Evolutionary conservation across 192 early-diverging fungal species (phyloP).

Genomic region (Chytriomyces hyalinus): DNA sequence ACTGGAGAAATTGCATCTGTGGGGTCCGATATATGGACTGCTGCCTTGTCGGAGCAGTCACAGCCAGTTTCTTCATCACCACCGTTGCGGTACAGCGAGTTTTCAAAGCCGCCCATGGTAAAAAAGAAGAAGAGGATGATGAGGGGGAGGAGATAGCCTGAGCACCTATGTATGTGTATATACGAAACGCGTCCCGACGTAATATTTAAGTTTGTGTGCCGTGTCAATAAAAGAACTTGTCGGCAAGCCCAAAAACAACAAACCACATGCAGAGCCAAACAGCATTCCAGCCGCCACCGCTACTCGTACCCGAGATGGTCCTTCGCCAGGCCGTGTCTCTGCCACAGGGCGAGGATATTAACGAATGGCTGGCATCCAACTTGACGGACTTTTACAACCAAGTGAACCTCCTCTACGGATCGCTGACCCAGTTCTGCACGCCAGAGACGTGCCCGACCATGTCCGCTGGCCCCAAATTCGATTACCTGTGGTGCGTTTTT

Average conservation of each 20-base stretch:
- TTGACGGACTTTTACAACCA: conserved; percentile 97
- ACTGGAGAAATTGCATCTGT: too few relatives aligned
- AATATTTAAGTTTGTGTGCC: too few relatives aligned
- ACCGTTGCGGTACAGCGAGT: background rate
- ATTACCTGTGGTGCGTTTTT: conserved; percentile 79
- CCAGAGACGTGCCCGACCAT: conserved; percentile 86
- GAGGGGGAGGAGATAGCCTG: too few relatives aligned
- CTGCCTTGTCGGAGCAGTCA: background rate
- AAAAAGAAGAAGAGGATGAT: too few relatives aligned
- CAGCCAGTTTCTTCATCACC: background rate
- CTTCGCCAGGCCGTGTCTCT: conserved; percentile 77
- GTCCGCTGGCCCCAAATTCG: conserved; percentile 83
- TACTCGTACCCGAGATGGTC: conserved; percentile 26
- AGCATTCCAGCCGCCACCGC: background rate
- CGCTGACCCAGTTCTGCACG: conserved; percentile 81
- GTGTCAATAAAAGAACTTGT: too few relatives aligned
- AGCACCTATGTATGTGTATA: too few relatives aligned
- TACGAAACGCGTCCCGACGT: too few relatives aligned
- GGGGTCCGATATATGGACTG: too few relatives aligned
- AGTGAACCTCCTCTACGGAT: conserved; percentile 91
- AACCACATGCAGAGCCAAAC: background rate
- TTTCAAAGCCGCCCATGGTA: background rate
- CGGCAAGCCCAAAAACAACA: too few relatives aligned
- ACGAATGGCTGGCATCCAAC: conserved; percentile 95
- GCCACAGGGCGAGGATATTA: conserved; percentile 85